Percentiles rank a stretch among this genome's conserved stretches.
Conservation (phyloP, 768 basidiomycete species). For the Phanerochaete carnosa region DNA sequence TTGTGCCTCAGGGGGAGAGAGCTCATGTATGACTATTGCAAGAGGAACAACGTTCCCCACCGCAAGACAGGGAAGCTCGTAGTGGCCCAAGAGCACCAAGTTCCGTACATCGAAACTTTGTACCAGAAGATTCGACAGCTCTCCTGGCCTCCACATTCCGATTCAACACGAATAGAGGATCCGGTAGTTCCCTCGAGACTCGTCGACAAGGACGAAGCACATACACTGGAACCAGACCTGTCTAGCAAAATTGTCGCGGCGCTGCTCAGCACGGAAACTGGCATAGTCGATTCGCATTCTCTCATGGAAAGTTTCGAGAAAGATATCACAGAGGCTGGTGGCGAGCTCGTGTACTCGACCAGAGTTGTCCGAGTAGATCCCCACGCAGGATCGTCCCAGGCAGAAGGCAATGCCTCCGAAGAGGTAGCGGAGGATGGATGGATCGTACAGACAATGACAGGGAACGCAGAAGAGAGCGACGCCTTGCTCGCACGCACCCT, state of each 20-base stretch:
- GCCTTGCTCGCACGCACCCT: slow-evolving; percentile 71
- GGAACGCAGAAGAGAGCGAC: slow-evolving; percentile 44
- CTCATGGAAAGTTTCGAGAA: slow-evolving; percentile 81
- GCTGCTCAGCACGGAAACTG: slow-evolving; percentile 82
- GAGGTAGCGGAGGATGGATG: slow-evolving; percentile 58
- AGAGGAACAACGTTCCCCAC: slow-evolving; percentile 56
- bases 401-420: slow-evolving; percentile 21
- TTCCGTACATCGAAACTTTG: slow-evolving; percentile 65
- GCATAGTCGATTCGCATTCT: slow-evolving; percentile 85
- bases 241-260: slow-evolving; percentile 66
- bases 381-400: slow-evolving; percentile 22
- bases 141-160: slow-evolving; percentile 44
- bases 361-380: slow-evolving; percentile 85
- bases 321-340: slow-evolving; percentile 69
- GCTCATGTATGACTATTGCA: slow-evolving; percentile 78
- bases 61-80: slow-evolving; percentile 86
- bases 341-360: slow-evolving; percentile 74
- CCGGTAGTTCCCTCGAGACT: slow-evolving; percentile 60
- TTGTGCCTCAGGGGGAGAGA: slow-evolving; percentile 86
- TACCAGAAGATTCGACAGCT: slow-evolving; percentile 58
- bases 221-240: slow-evolving; percentile 81
- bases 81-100: slow-evolving; percentile 70
- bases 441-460: slow-evolving; percentile 81
- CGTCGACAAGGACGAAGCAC: slow-evolving; percentile 63
- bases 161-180: slow-evolving; percentile 21